Evolutionary conservation across 2,329 filamentous ascomycete species (phyloP), one percentile per base, ranked within the genome.

Genomic region (Cladophialophora bantiana): DNA sequence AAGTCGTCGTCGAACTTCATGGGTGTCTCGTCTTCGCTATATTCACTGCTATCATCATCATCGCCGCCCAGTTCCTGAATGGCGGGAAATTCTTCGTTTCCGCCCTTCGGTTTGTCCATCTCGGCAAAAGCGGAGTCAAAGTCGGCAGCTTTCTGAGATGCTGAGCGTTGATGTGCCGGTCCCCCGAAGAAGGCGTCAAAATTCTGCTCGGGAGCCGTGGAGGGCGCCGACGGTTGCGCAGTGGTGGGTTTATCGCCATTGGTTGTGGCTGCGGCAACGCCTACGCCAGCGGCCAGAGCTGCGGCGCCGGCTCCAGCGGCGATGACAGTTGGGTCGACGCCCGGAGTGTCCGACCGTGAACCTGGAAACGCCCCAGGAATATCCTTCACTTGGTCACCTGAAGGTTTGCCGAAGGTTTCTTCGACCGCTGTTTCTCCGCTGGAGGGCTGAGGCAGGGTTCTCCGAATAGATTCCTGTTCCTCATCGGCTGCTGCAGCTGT

Each of bases 1-100:
- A 98, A 98, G 77, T 97, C 90, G 75, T 99, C 95, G 58, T 96
- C 94, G 75, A 98, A 98, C 0, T 94, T 93, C 73, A 80, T 66
- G 35, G 74, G 75, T 6, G 73, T 81, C 50, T 92, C 93, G 57
- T 87, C 86, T 56, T 92, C 91, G 67, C 88, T 91, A 62, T 89
- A 90, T 35, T 89, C 90, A 66, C 96, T 93, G 35, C 91, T 94
- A n/a, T 96, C 92, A 65, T 94, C 90, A 35, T 88, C 85, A 68
- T 61, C 59, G 12, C 50, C 62, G 38, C 20, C 68, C 65, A 97
- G 81, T 76, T 94, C 92, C n/a, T 90, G 89, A 67, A 98, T 97
- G 0, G 94, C 95, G 36, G 95, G 95, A 75, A 98, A 98, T 76
- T 98, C 95, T 26, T 88, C 85, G 74, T 89, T 62, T 10, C 69